Base-by-base conservation (phyloP, 2,329 filamentous ascomycete species). In the Diplocarpon mali region DNA sequence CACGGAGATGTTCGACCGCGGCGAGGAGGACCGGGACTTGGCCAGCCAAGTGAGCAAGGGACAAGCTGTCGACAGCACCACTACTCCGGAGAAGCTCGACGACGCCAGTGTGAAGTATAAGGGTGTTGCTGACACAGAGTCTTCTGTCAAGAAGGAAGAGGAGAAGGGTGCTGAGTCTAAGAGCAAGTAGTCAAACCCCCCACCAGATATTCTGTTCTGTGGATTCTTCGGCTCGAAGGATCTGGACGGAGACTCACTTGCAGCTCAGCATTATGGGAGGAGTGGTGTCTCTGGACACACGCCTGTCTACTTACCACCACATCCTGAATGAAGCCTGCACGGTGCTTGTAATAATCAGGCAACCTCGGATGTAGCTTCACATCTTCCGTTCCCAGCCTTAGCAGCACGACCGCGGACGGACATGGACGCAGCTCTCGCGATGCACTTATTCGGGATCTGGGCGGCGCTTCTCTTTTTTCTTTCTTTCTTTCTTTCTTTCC, bases 1-100 rank as follows among this genome's bases (percentile, higher is more conserved):
- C 62, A 80, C 84, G 53, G 88, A 95, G 59, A 90, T 95, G 81
- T 94, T 95, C 67, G 87, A 95, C 65, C 82, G 88, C 60, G 75
- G 87, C 62, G 86, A 93, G 61, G 76, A 80, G 57, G 85, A 93
- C 61, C 85, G 86, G 64, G 88, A 95, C 62, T 73, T 89, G 52
- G 81, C 78, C 53, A 89, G 83, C 64, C 87, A 94, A 68, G 84
- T 92, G 49, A 76, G 78, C 62, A 89, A 85, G 68, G 70, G 69
- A 47, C 64, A 71, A 37, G 32, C 45, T 15, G 46, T 43, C 4
- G 29, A 49, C 30, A 37, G 35, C 24, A 14, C 38, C 38, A 30
- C 32, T 47, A 11, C 43, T 44, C 28, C 51, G 47, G 48, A 51
- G 24, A 48, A 48, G 46, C 49, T 28, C 16, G 15, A n/a, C n/a